Evolutionary conservation across 169 alveolate genomes (phyloP).

Genomic region (Toxoplasma gondii): DNA sequence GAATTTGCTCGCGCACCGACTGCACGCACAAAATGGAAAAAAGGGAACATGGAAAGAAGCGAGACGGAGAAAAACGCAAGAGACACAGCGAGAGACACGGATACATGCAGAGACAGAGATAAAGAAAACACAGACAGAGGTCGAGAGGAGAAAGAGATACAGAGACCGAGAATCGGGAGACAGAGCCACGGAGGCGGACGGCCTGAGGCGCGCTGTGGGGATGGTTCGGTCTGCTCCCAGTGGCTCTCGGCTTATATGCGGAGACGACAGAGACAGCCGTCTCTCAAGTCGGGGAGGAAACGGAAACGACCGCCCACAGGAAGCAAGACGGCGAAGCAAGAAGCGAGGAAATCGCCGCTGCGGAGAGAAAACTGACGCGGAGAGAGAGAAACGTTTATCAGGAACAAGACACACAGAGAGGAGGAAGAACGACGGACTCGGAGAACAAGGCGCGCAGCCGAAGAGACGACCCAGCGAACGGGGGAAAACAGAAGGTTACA

Average conservation of each 20-base stretch:
- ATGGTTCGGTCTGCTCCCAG: no score
- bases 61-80: background rate
- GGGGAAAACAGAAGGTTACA: no score
- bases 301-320: no score
- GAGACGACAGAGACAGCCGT: no score
- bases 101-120: background rate
- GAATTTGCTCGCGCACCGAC: conserved; percentile 47
- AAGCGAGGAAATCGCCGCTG: background rate
- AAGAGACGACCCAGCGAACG: background rate
- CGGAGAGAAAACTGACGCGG: background rate
- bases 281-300: no score
- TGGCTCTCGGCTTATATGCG: no score
- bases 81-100: conserved; percentile 70
- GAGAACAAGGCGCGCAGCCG: background rate
- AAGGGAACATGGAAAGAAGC: background rate
- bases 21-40: conserved; percentile 10
- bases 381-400: no score
- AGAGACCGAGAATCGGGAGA: no score
- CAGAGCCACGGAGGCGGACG: no score
- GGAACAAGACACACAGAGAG: background rate
- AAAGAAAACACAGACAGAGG: background rate
- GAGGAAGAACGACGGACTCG: background rate
- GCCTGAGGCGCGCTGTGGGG: no score
- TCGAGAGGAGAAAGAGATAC: no score
- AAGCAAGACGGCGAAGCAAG: no score